Percentiles rank a stretch among this genome's conserved stretches.
phyloP scores from a whole-genome alignment of 2,329 filamentous ascomycete genomes.

The Colletotrichum sp. region DNA sequence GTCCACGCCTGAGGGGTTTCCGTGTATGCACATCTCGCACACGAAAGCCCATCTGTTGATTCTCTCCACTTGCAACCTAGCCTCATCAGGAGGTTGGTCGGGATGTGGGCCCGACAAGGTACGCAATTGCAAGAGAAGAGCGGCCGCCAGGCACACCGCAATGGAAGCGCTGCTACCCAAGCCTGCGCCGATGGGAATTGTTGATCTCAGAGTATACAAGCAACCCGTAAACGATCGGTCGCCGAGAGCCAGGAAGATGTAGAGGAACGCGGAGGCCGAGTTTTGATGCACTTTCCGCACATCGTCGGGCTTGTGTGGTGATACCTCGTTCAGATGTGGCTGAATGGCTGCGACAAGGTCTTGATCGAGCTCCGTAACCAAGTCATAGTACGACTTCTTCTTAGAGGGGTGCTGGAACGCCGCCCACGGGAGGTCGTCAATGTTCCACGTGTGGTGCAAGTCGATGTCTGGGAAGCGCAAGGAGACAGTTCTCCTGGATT shows the following conservation, averaged over 20 bases:
- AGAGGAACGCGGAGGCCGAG: constrained; percentile 87
- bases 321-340: constrained; percentile 78
- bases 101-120: constrained; percentile 89
- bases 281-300: constrained; percentile 83
- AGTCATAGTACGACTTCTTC: constrained; percentile 94
- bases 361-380: constrained; percentile 82
- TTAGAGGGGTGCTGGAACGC: constrained; percentile 80
- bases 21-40: constrained; percentile 95
- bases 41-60: constrained; percentile 99
- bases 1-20: constrained; percentile 94
- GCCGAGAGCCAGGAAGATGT: constrained; percentile 88
- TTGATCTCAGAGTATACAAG: constrained; percentile 90
- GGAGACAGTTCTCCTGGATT: constrained; percentile 86
- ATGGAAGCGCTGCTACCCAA: constrained; percentile 95
- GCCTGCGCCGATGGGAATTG: constrained; percentile 90
- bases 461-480: constrained; percentile 91
- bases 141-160: constrained; percentile 84
- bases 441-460: constrained; percentile 91
- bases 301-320: constrained; percentile 67
- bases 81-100: constrained; percentile 87
- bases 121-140: constrained; percentile 85
- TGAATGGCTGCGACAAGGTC: constrained; percentile 83
- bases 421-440: constrained; percentile 88
- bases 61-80: constrained; percentile 87
- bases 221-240: constrained; percentile 80